Evolutionary conservation across 176 grass and related monocot genomes (phyloP), one percentile per base, ranked within the genome.

Genomic region (Eragrostis nindensis): DNA sequence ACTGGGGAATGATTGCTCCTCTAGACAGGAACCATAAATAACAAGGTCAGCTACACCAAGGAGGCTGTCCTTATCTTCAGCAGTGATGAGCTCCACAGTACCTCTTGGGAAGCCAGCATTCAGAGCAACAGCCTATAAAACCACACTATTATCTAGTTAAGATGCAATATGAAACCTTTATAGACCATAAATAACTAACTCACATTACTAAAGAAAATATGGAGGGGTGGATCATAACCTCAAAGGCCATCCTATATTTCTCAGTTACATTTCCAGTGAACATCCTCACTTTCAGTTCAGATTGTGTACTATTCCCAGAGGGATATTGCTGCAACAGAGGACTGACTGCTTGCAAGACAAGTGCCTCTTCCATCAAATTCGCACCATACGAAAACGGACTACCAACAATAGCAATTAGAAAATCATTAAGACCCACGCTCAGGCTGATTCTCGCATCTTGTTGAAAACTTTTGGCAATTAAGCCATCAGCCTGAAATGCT

Each of bases 21-120:
- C 93, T 55, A 99, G 87, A 89, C 87, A 94, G 26, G 93, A 99
- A 81, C 87, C 80, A 70, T 99, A 96, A 80, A 99, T 90, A 64
- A 96, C 91, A 77, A 99, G 65, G 62, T 96, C 85, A 82, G 93
- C 80, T 54, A 80, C 77, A 69, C 80, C 50, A 84, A 99, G 89
- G 66, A 91, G 83, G 32, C 49, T 75, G 66, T 84, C 77, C 42
- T 77, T 78, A 36, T 89, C 84, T 86, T 84, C 85, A 81, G 83
- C 74, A 82, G 82, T 56, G 82, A 93, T 72, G 83, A 82, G 86
- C 25, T 91, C 85, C 65, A 94, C 85, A 69, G 52, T 61, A 59
- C 89, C 89, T 42, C 61, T 87, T 86, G 88, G 83, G 65, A 91
- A 96, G 64, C 97, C 97, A 86, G 80, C 75, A 66, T 81, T 90